Evolutionary conservation across 2,329 filamentous ascomycete species (phyloP).

Genomic region (Taxawa tesnikishii): DNA sequence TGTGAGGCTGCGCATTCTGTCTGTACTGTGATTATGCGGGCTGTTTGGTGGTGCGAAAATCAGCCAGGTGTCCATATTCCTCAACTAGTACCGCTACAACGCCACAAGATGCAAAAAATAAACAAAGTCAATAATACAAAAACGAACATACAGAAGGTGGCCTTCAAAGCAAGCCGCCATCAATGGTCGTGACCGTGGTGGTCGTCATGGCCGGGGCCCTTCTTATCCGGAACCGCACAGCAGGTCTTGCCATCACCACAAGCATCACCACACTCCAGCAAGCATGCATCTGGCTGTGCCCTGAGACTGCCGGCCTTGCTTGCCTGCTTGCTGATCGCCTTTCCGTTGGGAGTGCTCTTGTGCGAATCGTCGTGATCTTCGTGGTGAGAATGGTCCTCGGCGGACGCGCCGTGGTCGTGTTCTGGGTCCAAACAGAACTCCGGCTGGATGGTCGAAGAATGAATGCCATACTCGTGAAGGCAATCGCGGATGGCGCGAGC

Average conservation of each 20-base stretch:
- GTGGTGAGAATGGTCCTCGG: conserved; percentile 14
- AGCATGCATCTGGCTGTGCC: conserved; percentile 20
- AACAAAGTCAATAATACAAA: too few species aligned
- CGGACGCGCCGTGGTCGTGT: conserved; percentile 26
- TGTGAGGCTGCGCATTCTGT: too few species aligned
- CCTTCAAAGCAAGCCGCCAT: too few species aligned
- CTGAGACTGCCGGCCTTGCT: conserved; percentile 18
- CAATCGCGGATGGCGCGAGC: conserved; percentile 74
- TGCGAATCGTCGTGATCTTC: conserved; percentile 16
- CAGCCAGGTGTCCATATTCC: too few species aligned
- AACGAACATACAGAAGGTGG: too few species aligned
- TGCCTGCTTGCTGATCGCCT: conserved; percentile 22
- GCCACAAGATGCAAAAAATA: too few species aligned
- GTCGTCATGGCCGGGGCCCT: conserved; percentile 24
- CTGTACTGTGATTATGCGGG: too few species aligned
- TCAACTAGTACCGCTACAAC: too few species aligned
- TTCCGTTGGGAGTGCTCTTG: conserved; percentile 13
- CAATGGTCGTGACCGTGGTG: conserved; percentile 1
- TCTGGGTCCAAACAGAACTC: conserved; percentile 50
- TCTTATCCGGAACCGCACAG: conserved; percentile 16
- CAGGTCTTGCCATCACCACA: conserved; percentile 29
- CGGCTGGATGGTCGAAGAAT: conserved; percentile 93
- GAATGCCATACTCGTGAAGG: conserved; percentile 89
- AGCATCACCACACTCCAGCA: conserved; percentile 31
- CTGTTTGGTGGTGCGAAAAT: too few species aligned